Percentiles rank a stretch among this genome's conserved stretches.
These are phyloP conservation scores for Tylopilus vinaceipallidus DNA, from an alignment of 768 basidiomycete genomes.

Conservation along the genomic window DNA sequence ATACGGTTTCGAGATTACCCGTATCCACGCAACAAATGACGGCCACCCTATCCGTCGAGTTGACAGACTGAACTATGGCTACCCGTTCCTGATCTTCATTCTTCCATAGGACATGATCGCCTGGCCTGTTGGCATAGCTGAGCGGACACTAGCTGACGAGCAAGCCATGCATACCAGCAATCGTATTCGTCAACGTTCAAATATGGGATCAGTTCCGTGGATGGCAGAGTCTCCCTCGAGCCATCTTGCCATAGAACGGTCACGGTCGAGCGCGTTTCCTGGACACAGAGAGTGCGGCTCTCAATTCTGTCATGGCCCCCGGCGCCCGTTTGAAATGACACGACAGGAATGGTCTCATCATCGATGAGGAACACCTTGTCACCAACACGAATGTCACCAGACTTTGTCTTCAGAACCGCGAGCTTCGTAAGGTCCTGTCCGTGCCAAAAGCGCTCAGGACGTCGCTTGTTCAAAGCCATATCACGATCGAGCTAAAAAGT, in stretches of 20 bases:
- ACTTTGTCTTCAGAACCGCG: conserved; percentile 56
- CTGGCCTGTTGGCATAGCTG: conserved; percentile 59
- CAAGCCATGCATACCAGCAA: conserved; percentile 59
- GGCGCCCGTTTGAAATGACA: conserved; percentile 57
- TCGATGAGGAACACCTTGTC: conserved; percentile 67
- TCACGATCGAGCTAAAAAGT: conserved; percentile 53
- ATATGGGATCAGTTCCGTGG: conserved; percentile 75
- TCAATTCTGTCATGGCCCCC: conserved; percentile 46
- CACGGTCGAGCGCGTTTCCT: conserved; percentile 66
- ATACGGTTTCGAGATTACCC: conserved; percentile 59
- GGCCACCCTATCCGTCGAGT: conserved; percentile 70
- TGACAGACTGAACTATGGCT: conserved; percentile 78
- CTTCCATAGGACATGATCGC: conserved; percentile 86
- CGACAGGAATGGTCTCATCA: conserved; percentile 44
- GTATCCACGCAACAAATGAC: conserved; percentile 57
- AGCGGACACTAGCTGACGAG: background rate
- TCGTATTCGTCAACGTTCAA: conserved; percentile 90
- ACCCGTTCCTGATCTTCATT: conserved; percentile 63
- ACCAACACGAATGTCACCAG: conserved; percentile 71
- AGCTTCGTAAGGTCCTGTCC: conserved; percentile 63
- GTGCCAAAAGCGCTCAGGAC: conserved; percentile 77
- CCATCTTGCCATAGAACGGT: conserved; percentile 91
- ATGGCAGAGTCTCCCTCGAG: conserved; percentile 53
- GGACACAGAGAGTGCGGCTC: conserved; percentile 60
- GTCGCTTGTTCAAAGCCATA: conserved; percentile 52